Conservation (phyloP, 1,139 yeast species). For the Debaryomycetaceae sp. region DNA sequence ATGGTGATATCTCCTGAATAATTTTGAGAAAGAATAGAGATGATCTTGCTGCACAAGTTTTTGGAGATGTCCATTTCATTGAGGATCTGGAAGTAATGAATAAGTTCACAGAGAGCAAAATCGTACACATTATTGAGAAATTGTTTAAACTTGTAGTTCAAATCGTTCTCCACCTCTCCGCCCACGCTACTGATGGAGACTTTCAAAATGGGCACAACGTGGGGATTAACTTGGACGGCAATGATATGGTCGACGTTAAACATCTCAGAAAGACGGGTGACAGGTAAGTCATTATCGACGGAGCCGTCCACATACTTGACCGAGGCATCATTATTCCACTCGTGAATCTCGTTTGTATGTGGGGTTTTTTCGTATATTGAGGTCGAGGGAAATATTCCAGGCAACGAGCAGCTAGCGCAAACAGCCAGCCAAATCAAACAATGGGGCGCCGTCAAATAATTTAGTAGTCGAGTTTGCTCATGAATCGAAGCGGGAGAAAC, state of each 20-base stretch:
- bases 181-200: constrained; percentile 59
- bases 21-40: constrained; percentile 70
- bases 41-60: constrained; percentile 59
- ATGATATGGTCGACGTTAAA: constrained; percentile 94
- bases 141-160: constrained; percentile 43
- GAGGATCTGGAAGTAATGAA: constrained; percentile 64
- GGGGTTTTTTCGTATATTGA: constrained; percentile 78
- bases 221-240: constrained; percentile 96
- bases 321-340: constrained; percentile 76
- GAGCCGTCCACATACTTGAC: constrained; percentile 91
- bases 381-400: constrained; percentile 81
- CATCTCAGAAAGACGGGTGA: constrained; percentile 83
- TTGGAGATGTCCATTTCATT: constrained; percentile 69
- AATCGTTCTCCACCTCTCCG: constrained; percentile 56
- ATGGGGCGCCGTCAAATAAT: constrained; percentile 39
- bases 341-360: constrained; percentile 51
- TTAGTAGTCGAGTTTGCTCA: constrained; percentile 41
- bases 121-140: constrained; percentile 48
- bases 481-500: constrained; percentile 52
- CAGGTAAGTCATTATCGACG: constrained; percentile 88
- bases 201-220: constrained; percentile 78
- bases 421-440: constrained; percentile 73
- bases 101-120: constrained; percentile 55
- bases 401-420: constrained; percentile 92
- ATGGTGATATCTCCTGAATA: constrained; percentile 93